phyloP scores from a whole-genome alignment of 257 asterid genomes.

The Forsythia viridissima region DNA sequence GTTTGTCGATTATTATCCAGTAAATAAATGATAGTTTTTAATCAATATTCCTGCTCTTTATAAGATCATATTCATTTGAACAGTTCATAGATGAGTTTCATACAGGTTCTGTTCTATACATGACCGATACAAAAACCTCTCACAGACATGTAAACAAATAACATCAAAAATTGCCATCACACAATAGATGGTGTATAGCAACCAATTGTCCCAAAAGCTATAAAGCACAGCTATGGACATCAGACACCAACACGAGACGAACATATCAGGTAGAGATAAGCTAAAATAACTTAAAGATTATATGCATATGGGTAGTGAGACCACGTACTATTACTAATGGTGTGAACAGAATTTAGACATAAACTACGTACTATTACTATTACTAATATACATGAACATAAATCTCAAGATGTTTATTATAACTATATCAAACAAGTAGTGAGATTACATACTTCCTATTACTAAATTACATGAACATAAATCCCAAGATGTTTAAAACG shows the following conservation, averaged over 20 bases:
- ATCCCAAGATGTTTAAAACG: not conserved
- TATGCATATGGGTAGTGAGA: not conserved
- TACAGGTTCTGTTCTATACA: not conserved
- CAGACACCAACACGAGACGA: not conserved
- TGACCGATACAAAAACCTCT: not conserved
- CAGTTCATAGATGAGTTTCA: not conserved
- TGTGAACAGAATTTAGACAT: not conserved
- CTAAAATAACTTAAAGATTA: too few species aligned
- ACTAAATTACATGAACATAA: not conserved
- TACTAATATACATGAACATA: not conserved
- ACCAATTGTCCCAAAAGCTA: not conserved
- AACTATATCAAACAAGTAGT: not conserved
- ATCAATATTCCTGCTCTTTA: not conserved
- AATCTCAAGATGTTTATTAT: not conserved
- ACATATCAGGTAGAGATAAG: not conserved
- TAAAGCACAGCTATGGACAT: not conserved
- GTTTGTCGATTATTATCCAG: too few species aligned
- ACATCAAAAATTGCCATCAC: not conserved
- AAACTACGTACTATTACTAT: not conserved
- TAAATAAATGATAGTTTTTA: not conserved
- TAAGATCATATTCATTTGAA: not conserved
- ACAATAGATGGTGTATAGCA: not conserved
- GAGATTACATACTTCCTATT: not conserved
- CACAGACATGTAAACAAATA: not conserved
- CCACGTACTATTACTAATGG: not conserved